These are phyloP conservation scores for Umbelopsis ramanniana DNA, from an alignment of 192 early-diverging fungal species.

Conservation along the genomic window DNA sequence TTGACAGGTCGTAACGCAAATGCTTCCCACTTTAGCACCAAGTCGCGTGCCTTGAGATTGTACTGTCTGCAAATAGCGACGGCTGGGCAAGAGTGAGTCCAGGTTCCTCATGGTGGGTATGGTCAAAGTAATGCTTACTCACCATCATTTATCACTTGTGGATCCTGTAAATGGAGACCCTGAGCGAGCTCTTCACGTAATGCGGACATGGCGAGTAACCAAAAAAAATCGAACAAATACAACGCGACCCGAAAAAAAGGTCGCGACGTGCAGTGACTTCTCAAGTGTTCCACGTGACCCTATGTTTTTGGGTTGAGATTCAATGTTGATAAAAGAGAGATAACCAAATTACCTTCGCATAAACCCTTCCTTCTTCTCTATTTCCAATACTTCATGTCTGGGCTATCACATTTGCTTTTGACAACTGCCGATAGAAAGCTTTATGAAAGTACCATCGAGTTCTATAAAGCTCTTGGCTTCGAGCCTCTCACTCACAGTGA, in stretches of 20 bases:
- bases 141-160: slow-evolving; percentile 1
- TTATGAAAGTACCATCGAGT: slow-evolving; percentile 22
- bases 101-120: neutral
- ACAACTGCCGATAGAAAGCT: slow-evolving; percentile 6
- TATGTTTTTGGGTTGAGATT: neutral
- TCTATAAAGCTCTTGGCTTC: slow-evolving; percentile 38
- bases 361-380: neutral
- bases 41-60: slow-evolving; percentile 23
- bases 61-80: slow-evolving; percentile 34
- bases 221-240: neutral
- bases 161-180: neutral
- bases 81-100: slow-evolving; percentile 8
- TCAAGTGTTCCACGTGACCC: neutral
- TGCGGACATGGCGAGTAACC: neutral
- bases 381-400: slow-evolving; percentile 13
- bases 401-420: slow-evolving; percentile 37
- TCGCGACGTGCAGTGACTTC: neutral
- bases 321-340: neutral
- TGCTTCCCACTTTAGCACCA: slow-evolving; percentile 43
- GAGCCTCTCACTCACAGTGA: slow-evolving; percentile 1
- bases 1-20: slow-evolving; percentile 25
- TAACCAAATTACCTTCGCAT: neutral
- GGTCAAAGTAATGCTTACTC: too few species aligned
- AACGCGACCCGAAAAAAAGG: neutral
- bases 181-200: slow-evolving; percentile 13